Base-by-base conservation (phyloP, 2,329 filamentous ascomycete genomes). In the Aspergillus melleus region DNA sequence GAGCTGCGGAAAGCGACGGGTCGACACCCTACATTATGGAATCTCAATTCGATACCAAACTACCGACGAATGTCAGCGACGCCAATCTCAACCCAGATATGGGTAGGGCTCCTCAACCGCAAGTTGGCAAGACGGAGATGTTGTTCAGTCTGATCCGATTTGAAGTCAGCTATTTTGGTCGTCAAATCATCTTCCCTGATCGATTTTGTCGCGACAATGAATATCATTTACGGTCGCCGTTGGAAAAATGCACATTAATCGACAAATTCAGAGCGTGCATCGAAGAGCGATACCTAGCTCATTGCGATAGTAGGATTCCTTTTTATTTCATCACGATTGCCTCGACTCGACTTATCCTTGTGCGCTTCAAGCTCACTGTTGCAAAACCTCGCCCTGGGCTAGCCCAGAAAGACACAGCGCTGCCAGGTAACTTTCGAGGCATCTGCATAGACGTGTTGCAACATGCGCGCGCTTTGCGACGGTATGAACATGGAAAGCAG, bases 161-260 rank as follows among this genome's bases (percentile, higher is more conserved):
- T n/a, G n/a, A n/a, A n/a, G n/a, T n/a, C n/a, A n/a, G n/a, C n/a
- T n/a, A n/a, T n/a, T n/a, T n/a, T n/a, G n/a, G n/a, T n/a, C n/a
- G 67, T 12, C 64, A 61, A 22, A 57, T 68, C 3, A 42, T 68
- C 2, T 71, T 71, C 49, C 66, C 66, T 0, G 57, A 63, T 4
- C 55, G 59, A 6, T 70, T 70, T 16, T 61, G 54, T 20, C 36
- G 29, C 4, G 58, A 60, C 11, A 69, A 70, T n/a, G 44, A 46
- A 2, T 67, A 70, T 53, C 54, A 56, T 1, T 22, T 52, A 14
- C 11, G 66, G 26, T 61, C 58, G 2, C 19, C 50, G 2, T 10
- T 19, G 0, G 54, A 70, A 29, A 71, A 68, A 49, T 59, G 39
- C 29, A 52, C 62, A 5, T 60, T 61, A 4, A 65, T 71, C 26